A percentile compares a stretch with the other conserved stretches of the same genome.
Evolutionary conservation across 169 alveolate species (phyloP).

Genomic region (Eimeria necatrix): DNA sequence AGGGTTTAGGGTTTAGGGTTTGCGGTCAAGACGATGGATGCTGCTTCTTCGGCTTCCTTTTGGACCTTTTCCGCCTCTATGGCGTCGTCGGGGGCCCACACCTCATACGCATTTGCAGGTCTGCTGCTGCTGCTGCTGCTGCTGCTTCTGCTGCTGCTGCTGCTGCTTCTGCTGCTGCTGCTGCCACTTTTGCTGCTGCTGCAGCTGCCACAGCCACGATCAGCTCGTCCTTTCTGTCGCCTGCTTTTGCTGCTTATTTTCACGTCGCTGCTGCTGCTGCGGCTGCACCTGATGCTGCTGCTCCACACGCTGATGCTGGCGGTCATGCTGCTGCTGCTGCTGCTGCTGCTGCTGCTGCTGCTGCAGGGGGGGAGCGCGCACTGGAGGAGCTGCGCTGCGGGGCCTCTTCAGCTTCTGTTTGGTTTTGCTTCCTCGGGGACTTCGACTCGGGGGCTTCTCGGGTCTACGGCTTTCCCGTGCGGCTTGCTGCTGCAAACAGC

Average conservation of each 20-base stretch:
- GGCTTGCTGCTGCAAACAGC: not conserved
- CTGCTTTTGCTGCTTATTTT: not conserved
- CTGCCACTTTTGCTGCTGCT: not conserved
- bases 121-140: not conserved
- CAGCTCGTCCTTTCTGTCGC: not conserved
- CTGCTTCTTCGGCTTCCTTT: not conserved
- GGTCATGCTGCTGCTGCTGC: not conserved
- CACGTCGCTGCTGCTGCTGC: not conserved
- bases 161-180: not conserved
- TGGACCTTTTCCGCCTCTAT: slow-evolving; percentile 15
- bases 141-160: not conserved
- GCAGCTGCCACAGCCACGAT: not conserved
- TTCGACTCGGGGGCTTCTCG: slow-evolving; percentile 42
- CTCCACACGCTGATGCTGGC: not conserved
- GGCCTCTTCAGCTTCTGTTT: not conserved
- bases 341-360: slow-evolving; percentile 12
- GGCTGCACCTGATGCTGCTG: not conserved
- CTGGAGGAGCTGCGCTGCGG: not conserved
- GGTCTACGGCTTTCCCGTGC: slow-evolving; percentile 31
- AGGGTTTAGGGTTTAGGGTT: slow-evolving; percentile 21
- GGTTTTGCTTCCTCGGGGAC: slow-evolving; percentile 49
- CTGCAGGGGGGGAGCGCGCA: slow-evolving; percentile 53
- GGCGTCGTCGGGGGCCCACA: not conserved
- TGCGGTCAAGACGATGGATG: not conserved
- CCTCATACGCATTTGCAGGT: slow-evolving; percentile 38